Base-by-base conservation (phyloP, 1,139 yeast genomes). In the Diutina mesorugosa region DNA sequence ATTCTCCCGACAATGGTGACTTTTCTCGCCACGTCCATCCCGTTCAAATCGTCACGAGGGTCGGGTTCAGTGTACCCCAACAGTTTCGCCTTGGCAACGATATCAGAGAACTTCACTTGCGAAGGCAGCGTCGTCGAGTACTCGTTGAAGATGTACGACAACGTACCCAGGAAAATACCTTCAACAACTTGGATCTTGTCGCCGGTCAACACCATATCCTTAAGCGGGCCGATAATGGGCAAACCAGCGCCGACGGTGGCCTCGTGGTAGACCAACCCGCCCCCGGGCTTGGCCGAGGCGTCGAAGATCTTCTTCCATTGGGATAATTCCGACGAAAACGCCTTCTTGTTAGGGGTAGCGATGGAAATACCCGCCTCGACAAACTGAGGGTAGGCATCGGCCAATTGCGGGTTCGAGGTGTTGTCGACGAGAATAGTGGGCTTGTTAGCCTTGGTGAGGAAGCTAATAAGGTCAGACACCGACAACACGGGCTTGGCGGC, bases 201-300 rank as follows among this genome's bases (percentile, higher is more conserved):
- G 61, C 99, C 99, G 57, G 99, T 93, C 60, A 81, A 79, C 55
- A 93, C 78, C 70, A 93, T 78, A 69, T 93, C 99, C 66, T 84
- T 86, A 66, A 93, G 77, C 57, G 97, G 89, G 55, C 90, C 85
- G 64, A 93, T 84, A 61, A 93, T 83, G 60, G 99, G 99, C 68
- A 95, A 79, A 57, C 98, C 99, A 50, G 99, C 99, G 66, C 98
- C 99, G 58, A 93, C 99, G n/a, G 98, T 89, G 56, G 98, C 95
- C 77, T 95, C 99, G 67, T 93, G 99, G 76, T 90, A 91, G 53
- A 90, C 96, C 61, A 91, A 77, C 47, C 95, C 96, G 56, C 86
- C 87, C 45, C 74, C 72, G 54, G 77, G 74, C 12, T 76, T 69
- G 55, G 78, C 77, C 48, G 83, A 75, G 57, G 69, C 72, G 48